Base-by-base conservation (phyloP, 805 yeast species). In the Candida nemodendra region DNA sequence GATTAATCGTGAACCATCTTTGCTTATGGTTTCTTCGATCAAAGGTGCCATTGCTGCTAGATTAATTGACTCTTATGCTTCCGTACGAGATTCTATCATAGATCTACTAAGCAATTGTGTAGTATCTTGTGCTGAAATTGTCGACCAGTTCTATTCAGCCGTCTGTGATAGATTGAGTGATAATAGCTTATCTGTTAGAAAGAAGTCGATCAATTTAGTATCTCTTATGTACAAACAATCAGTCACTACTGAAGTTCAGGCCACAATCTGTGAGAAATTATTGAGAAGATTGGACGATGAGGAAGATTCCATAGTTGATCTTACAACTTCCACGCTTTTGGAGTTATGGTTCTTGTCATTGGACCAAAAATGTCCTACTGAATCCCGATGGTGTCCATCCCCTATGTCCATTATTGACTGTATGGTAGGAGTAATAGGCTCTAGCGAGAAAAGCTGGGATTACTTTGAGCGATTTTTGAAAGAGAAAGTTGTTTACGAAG, bases 1-100 rank as follows among this genome's bases (percentile, higher is more conserved):
- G 13, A 68, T 83, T 3, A 67, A 68, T 6, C 67, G 67, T 19
- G 83, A 84, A 34, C 70, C 79, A 1, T 41, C 62, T 0, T 61
- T 87, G 16, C 57, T 85, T 30, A 54, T 67, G 1, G 62, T 72
- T 2, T 71, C 78, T 1, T 61, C 62, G 8, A 72, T 87, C 5
- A 79, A 71, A 45, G 61, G 61, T 2, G 68, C 84, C 0, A 65
- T 88, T 2, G 63, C 76, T 1, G 64, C 58, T 8, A 63, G 78
- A 31, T 60, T 88, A 26, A 59, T 54, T 4, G 91, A 84, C 44
- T 53, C 72, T 0, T 84, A 88, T 2, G 78, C 95, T 0, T 71
- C 81, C 27, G 91, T 87, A 0, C 71, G 88, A 41, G 89, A 83
- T 50, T 86, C 95, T 0, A 81, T 81, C 2, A 62, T 88, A 19